These are phyloP conservation scores for Cyclaneusma minus DNA, from an alignment of 2,329 filamentous ascomycete species.

Conservation along the genomic window DNA sequence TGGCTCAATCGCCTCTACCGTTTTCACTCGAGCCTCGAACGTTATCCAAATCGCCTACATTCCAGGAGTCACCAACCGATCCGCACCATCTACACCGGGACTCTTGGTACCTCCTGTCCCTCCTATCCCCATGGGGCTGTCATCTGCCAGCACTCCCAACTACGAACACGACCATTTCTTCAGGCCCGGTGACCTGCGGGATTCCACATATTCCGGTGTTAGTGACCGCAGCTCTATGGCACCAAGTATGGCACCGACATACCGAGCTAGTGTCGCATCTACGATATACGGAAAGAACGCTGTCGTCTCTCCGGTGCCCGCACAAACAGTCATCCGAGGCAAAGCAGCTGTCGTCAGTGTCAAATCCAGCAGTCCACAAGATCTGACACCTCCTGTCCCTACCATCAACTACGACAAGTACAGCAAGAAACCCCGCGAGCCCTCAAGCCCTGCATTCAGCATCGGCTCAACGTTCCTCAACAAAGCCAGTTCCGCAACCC, in stretches of 20 bases:
- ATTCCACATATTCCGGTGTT: constrained; percentile 76
- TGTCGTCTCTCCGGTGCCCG: constrained; percentile 61
- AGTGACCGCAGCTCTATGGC: constrained; percentile 47
- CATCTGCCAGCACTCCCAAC: constrained; percentile 36
- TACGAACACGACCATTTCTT: constrained; percentile 82
- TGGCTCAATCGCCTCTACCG: constrained; percentile 84
- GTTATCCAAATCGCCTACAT: constrained; percentile 99
- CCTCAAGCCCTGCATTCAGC: constrained; percentile 44
- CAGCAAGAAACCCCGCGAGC: constrained; percentile 24
- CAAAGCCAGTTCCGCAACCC: constrained; percentile 40
- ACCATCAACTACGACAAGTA: constrained; percentile 51
- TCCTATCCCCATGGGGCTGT: constrained; percentile 61
- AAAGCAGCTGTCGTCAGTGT: constrained; percentile 92
- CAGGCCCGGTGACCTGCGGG: constrained; percentile 75
- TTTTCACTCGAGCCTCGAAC: constrained; percentile 90
- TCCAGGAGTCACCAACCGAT: constrained; percentile 87
- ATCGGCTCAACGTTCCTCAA: constrained; percentile 55
- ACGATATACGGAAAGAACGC: constrained; percentile 91
- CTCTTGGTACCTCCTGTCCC: constrained; percentile 83
- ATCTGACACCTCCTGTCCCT: constrained; percentile 55
- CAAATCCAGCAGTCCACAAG: constrained; percentile 46
- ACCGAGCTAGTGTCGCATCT: constrained; percentile 66
- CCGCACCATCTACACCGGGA: constrained; percentile 66
- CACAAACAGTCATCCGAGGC: constrained; percentile 72
- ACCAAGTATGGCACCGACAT: constrained; percentile 35